Base-by-base conservation (phyloP, 2,329 filamentous ascomycete species). In the Hirsutella thompsonii region DNA sequence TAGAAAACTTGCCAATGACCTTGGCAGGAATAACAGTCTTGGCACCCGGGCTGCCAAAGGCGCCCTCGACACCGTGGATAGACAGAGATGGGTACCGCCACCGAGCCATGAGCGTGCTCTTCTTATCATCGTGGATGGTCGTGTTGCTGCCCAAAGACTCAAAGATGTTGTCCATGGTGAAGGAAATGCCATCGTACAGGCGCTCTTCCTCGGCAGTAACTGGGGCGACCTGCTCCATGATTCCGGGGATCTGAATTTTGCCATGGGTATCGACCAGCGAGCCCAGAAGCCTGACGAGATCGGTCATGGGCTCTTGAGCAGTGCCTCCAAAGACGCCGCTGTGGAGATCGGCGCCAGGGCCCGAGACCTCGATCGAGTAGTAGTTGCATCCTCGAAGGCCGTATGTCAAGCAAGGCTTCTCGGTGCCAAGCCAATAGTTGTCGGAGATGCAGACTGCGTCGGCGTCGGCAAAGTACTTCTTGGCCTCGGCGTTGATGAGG, bases 1-100 rank as follows among this genome's bases (percentile, higher is more conserved):
- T 95, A 39, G 86, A 94, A 72, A 98, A 98, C 69, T 98, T 98
- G 66, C 92, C 92, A 55, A 82, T 84, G 43, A 98, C 92, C 72
- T 95, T 95, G 56, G 92, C 90, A 3, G 92, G 92, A 53, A 98
- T 98, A 55, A 98, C 92, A 1, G 92, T 98, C 76, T 98, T 98
- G 43, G 89, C 92, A 37, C 92, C 92, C 5, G 89, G 83, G 2
- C 84, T 82, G 36, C 84, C 90, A 70, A 94, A 98, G 39, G 88
- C 92, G 44, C 92, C 92, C 66, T 98, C 92, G 50, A 98, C 68
- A 45, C 92, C 92, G 69, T 98, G 92, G 34, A 98, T 70, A 20
- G 89, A 95, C 42, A 98, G 74, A 11, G 89, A 95, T 1, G 92
- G 92, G 64, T 83, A 92, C 50, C 92, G 78, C 92, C 93, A 98